phyloP scores from a whole-genome alignment of 1,284 basidiomycete genomes.

The Pterulicium gracile region DNA sequence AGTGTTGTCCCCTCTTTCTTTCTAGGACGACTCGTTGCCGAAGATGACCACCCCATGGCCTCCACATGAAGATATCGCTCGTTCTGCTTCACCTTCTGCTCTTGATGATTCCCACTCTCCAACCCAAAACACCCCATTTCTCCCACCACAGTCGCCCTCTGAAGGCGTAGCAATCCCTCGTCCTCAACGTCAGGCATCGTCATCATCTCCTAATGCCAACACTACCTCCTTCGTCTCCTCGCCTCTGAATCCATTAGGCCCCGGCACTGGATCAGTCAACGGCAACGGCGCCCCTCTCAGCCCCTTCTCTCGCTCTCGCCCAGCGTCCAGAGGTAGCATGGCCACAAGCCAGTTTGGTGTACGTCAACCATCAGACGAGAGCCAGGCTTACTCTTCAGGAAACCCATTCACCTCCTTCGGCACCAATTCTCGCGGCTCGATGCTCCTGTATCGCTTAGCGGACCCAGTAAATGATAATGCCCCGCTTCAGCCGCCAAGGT shows the following conservation, averaged over 20 bases:
- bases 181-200: neutral
- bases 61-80: neutral
- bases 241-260: neutral
- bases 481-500: neutral
- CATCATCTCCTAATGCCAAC: too few relatives aligned
- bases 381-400: neutral
- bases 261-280: too few relatives aligned
- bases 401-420: neutral
- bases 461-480: neutral
- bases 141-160: too few relatives aligned
- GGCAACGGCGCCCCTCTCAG: neutral
- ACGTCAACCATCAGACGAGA: neutral
- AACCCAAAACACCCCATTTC: conserved; percentile 1
- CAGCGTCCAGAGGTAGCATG: conserved; percentile 1
- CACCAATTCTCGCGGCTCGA: conserved; percentile 1
- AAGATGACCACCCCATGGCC: conserved; percentile 1
- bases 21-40: too few relatives aligned
- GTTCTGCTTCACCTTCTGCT: neutral
- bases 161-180: neutral
- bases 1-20: too few relatives aligned
- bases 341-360: neutral
- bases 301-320: neutral
- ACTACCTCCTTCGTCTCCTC: conserved; percentile 1
- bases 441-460: neutral
- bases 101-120: neutral